Conservation (phyloP, 1,284 basidiomycete genomes). For the Moesziomyces sp. region DNA sequence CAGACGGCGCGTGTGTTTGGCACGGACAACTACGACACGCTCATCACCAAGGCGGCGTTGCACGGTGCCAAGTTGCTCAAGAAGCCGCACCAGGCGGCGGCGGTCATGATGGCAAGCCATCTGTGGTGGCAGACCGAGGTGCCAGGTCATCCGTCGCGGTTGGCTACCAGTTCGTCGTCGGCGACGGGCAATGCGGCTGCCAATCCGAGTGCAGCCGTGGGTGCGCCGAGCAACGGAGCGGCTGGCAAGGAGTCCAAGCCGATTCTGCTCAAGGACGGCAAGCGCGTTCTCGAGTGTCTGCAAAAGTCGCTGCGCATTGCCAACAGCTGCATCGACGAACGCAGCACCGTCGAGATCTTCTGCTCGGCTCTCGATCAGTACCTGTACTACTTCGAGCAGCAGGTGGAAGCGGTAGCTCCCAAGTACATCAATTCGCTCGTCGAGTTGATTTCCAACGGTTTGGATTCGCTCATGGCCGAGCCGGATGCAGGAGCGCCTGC, state of each 20-base stretch:
- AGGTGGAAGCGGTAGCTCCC: constrained; percentile 62
- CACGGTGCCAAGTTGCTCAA: constrained; percentile 66
- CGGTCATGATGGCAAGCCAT: constrained; percentile 66
- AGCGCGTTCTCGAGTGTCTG: constrained; percentile 65
- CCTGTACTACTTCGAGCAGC: constrained; percentile 66
- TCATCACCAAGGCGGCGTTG: constrained; percentile 65
- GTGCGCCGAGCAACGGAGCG: constrained; percentile 8
- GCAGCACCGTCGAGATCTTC: constrained; percentile 65
- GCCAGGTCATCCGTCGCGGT: constrained; percentile 32
- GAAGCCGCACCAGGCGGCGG: constrained; percentile 67
- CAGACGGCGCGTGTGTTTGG: constrained; percentile 62
- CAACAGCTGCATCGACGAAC: constrained; percentile 66
- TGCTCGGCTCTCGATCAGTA: constrained; percentile 65
- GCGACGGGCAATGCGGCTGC: constrained; percentile 42
- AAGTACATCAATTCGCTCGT: constrained; percentile 65
- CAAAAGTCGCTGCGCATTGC: constrained; percentile 66
- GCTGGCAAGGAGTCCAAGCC: constrained; percentile 38
- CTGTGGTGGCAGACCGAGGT: constrained; percentile 66
- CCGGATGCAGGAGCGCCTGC: constrained; percentile 10
- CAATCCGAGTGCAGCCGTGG: constrained; percentile 19
- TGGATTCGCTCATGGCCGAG: constrained; percentile 50
- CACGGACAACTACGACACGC: constrained; percentile 64
- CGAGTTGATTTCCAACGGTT: constrained; percentile 62
- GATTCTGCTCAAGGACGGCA: constrained; percentile 60
- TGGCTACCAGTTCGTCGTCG: constrained; percentile 28